Percentiles rank a stretch among this genome's conserved stretches.
phyloP scores from a whole-genome alignment of 108 stramenopile species.

The Chaetoceros tenuissimus region DNA sequence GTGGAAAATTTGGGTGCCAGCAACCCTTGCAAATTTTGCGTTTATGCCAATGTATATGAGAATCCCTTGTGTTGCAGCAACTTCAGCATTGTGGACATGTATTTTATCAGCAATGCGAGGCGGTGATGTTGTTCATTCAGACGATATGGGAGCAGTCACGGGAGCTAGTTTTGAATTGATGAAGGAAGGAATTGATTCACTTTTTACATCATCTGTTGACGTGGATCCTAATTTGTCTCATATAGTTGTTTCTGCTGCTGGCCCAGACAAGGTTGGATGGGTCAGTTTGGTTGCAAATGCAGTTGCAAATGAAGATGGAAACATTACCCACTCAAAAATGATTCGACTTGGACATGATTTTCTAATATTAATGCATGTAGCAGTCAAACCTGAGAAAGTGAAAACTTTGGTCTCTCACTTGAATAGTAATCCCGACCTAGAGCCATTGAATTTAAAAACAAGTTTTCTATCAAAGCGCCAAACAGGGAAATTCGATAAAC shows the following conservation, averaged over 20 bases:
- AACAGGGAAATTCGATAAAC: slow-evolving; percentile 29
- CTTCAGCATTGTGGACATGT: slow-evolving; percentile 75
- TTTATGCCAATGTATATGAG: slow-evolving; percentile 88
- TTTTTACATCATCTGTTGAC: slow-evolving; percentile 61
- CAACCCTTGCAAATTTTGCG: slow-evolving; percentile 77
- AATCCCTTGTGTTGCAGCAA: slow-evolving; percentile 76
- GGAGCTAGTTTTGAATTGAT: slow-evolving; percentile 52
- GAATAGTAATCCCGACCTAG: slow-evolving; percentile 21
- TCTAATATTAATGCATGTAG: slow-evolving; percentile 76
- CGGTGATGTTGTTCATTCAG: slow-evolving; percentile 57
- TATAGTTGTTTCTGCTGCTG: slow-evolving; percentile 63
- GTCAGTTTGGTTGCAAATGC: slow-evolving; percentile 55
- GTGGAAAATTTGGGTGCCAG: slow-evolving; percentile 86
- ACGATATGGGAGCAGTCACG: slow-evolving; percentile 65
- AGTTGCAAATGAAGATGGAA: slow-evolving; percentile 64
- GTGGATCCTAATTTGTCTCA: slow-evolving; percentile 52
- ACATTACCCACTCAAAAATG: slow-evolving; percentile 79
- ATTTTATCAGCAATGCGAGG: slow-evolving; percentile 83
- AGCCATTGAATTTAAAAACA: slow-evolving; percentile 50
- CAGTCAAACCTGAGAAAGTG: slow-evolving; percentile 46
- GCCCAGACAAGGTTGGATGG: slow-evolving; percentile 57
- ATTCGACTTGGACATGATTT: slow-evolving; percentile 76
- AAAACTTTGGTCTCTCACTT: slow-evolving; percentile 20
- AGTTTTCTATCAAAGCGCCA: slow-evolving; percentile 35
- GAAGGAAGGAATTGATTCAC: slow-evolving; percentile 55